Percentiles rank a stretch among this genome's conserved stretches.
Conservation (phyloP, 129 eudicot genomes). For the Escallonia herrerae region DNA sequence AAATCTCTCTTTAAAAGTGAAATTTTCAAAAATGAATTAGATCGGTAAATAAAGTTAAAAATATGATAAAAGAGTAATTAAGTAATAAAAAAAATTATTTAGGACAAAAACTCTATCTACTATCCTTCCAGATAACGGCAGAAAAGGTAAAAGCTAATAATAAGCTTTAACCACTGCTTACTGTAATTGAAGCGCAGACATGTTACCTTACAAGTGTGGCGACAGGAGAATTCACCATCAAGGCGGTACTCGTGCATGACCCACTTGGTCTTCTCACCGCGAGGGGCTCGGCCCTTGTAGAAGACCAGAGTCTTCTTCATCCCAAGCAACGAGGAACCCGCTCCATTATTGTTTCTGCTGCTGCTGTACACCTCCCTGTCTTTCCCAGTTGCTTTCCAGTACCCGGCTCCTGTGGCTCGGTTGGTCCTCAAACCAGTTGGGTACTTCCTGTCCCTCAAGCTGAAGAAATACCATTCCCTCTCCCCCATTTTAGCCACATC, state of each 20-base stretch:
- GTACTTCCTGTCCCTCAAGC: slow-evolving; percentile 59
- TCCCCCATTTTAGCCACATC: slow-evolving; percentile 70
- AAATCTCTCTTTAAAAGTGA: too few relatives aligned
- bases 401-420: slow-evolving; percentile 55
- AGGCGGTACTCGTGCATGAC: slow-evolving; percentile 85
- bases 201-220: slow-evolving; percentile 57
- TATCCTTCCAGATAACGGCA: too few relatives aligned
- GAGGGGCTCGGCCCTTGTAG: slow-evolving; percentile 65
- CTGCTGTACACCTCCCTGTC: slow-evolving; percentile 51
- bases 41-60: too few relatives aligned
- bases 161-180: too few relatives aligned
- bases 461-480: slow-evolving; percentile 62
- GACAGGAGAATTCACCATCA: slow-evolving; percentile 65
- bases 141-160: too few relatives aligned
- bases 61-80: too few relatives aligned
- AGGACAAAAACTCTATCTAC: too few relatives aligned
- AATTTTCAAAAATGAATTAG: too few relatives aligned
- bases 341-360: background rate
- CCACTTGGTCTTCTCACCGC: slow-evolving; percentile 70
- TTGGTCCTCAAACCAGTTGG: slow-evolving; percentile 60
- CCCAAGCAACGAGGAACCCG: slow-evolving; percentile 44
- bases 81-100: too few relatives aligned
- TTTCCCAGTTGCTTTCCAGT: slow-evolving; percentile 72
- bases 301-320: slow-evolving; percentile 68
- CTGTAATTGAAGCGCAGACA: slow-evolving; percentile 1